Evolutionary conservation across 768 basidiomycete genomes (phyloP).

Genomic region (Calocybe indica): DNA sequence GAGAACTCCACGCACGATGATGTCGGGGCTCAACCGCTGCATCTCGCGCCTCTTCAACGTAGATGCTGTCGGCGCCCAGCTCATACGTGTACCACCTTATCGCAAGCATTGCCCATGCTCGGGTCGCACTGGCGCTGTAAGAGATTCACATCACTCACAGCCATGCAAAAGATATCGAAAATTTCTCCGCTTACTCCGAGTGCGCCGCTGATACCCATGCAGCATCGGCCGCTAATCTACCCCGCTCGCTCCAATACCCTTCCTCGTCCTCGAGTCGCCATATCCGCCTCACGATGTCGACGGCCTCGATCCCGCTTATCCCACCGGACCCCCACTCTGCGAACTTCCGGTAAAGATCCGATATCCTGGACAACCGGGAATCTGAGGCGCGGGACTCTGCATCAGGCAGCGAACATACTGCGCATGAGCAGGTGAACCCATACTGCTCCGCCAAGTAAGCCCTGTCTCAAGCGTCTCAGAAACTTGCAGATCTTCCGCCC

Average conservation of each 20-base stretch:
- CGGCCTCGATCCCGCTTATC: constrained; percentile 45
- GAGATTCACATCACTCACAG: neutral
- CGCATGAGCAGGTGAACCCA: constrained; percentile 54
- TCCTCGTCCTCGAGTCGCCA: constrained; percentile 58
- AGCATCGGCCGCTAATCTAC: constrained; percentile 56
- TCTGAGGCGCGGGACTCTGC: constrained; percentile 46
- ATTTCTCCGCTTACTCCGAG: constrained; percentile 41
- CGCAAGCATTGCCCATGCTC: constrained; percentile 45
- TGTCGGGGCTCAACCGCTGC: constrained; percentile 28
- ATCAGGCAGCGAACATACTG: constrained; percentile 50
- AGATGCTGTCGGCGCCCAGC: constrained; percentile 48
- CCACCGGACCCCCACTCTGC: constrained; percentile 39
- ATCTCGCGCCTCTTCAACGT: constrained; percentile 32
- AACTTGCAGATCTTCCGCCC: neutral
- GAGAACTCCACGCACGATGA: constrained; percentile 46
- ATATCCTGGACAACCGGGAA: constrained; percentile 38
- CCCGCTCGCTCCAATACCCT: constrained; percentile 63
- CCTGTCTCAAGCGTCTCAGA: constrained; percentile 23
- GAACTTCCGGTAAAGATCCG: constrained; percentile 37
- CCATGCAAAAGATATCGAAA: neutral
- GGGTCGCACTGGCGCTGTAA: constrained; percentile 37
- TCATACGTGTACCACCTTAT: constrained; percentile 51
- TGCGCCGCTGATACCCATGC: constrained; percentile 55
- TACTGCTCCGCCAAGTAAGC: constrained; percentile 44
- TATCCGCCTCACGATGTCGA: constrained; percentile 39